A percentile compares a stretch with the other conserved stretches of the same genome.
Evolutionary conservation across 495 filamentous ascomycete genomes (phyloP).

Genomic region (Massariosphaeria phaeospora): DNA sequence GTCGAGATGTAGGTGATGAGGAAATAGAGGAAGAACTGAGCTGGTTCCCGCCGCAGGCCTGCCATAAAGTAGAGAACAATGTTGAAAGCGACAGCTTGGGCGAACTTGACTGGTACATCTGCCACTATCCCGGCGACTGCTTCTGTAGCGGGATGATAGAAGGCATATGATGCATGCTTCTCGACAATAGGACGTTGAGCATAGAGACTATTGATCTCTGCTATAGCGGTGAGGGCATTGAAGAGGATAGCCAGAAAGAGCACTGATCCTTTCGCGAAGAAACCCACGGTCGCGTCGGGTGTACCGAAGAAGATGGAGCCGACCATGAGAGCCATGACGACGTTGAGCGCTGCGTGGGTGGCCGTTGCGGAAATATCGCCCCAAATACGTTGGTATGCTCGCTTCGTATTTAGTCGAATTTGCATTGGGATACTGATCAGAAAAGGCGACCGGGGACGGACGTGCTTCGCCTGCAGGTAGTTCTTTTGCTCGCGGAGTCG

Average conservation of each 20-base stretch:
- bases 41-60: slow-evolving; percentile 63
- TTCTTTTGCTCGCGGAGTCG: slow-evolving; percentile 59
- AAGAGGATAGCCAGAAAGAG: slow-evolving; percentile 83
- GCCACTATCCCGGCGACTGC: slow-evolving; percentile 71
- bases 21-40: slow-evolving; percentile 72
- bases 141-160: slow-evolving; percentile 83
- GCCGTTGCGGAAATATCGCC: slow-evolving; percentile 10
- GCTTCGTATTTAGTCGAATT: slow-evolving; percentile 44
- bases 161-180: slow-evolving; percentile 77
- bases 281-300: slow-evolving; percentile 53
- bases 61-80: slow-evolving; percentile 79
- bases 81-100: slow-evolving; percentile 55
- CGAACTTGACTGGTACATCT: slow-evolving; percentile 60
- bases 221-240: slow-evolving; percentile 69
- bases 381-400: slow-evolving; percentile 59
- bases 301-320: slow-evolving; percentile 76
- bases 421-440: slow-evolving; percentile 68
- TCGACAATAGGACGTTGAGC: slow-evolving; percentile 85
- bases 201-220: slow-evolving; percentile 78
- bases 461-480: slow-evolving; percentile 55
- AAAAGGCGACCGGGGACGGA: slow-evolving; percentile 56
- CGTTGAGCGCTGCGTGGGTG: slow-evolving; percentile 46
- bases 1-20: slow-evolving; percentile 56
- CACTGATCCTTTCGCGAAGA: slow-evolving; percentile 69
- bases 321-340: slow-evolving; percentile 68